Base-by-base conservation (phyloP, 2,329 filamentous ascomycete species). In the Ascochyta viciae-villosae region DNA sequence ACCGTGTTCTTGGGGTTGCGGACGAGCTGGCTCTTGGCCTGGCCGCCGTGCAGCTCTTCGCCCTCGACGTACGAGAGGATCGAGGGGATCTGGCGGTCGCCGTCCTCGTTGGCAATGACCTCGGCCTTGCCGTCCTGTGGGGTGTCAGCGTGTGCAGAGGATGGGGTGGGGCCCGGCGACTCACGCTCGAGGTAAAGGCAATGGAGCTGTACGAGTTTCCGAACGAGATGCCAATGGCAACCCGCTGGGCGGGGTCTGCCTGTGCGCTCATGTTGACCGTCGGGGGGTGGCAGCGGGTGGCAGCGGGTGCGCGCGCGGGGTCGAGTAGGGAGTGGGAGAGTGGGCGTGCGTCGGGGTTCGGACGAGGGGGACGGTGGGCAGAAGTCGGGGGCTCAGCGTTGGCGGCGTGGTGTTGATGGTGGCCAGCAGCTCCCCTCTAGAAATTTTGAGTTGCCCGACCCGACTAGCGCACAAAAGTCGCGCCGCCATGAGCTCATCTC, bases 161-260 rank as follows among this genome's bases (percentile, higher is more conserved):
- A 6, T 6, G 5, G 9, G 2, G 0, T 12, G 4, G 6, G 10
- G 15, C 3, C 12, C n/a, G 6, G 15, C 5, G 39, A 33, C 82
- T 63, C 77, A 86, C 84, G 61, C 78, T 78, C 60, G 89, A 86
- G 42, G 93, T 96, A 76, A 88, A 92, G 70, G 94, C 94, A 80
- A 99, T 97, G 58, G 92, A 97, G 82, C 92, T 96, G 87, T 96
- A 96, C 60, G 92, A 93, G 83, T 98, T 99, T 80, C 95, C 95
- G 83, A 98, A 97, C 66, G 93, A 90, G 75, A 99, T 92, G 77
- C 95, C 95, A 80, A 99, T 98, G 75, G 89, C 91, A 71, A 83
- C 83, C 70, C 84, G 80, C 77, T 85, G 81, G 69, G 73, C 77
- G 73, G 75, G 76, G 68, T 72, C 76, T 72, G 76, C 78, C 76